Base-by-base conservation (phyloP, 768 basidiomycete genomes). In the Tulasnella sp. region DNA sequence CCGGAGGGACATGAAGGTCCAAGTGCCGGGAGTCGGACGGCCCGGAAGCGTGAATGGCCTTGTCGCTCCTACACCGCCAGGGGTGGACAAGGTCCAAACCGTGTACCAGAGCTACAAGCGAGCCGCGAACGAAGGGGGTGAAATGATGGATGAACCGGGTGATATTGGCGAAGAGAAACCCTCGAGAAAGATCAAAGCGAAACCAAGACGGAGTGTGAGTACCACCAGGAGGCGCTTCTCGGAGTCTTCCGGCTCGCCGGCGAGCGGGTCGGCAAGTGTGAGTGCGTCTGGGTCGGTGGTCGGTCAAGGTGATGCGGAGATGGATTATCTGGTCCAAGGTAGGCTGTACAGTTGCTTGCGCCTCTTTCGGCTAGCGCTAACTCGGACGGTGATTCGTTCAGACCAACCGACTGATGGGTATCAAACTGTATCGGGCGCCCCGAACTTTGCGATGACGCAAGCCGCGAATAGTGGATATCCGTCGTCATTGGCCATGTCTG, bases 51-150 rank as follows among this genome's bases (percentile, higher is more conserved):
- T 61, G 14, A 45, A 62, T 29, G 32, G 46, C 23, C 11, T 56
- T 29, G 51, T 57, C 27, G 53, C 41, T 31, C 34, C 36, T 1
- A 31, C 43, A 1, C 57, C 39, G 4, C 46, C 59, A 5, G 55
- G 58, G 31, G 51, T 56, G 35, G 55, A 57, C n/a, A 29, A 34
- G 9, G 55, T 57, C 25, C 55, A 57, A 25, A 57, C 55, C 12
- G 55, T 57, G n/a, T 57, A 57, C 25, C 45, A 45, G 14, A 57
- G 55, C 55, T 57, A 32, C 21, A 57, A 57, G 55, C 43, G 55
- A 17, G 55, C 55, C 25, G 55, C 25, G 23, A 43, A 32, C 9
- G 41, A 43, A 23, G 51, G 40, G 6, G 51, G 7, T 2, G 27
- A 19, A 11, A 35, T 29, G 23, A 4, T n/a, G 17, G 55, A 43